phyloP scores from a whole-genome alignment of 2,329 filamentous ascomycete genomes.

The Hypoxylon sp. region DNA sequence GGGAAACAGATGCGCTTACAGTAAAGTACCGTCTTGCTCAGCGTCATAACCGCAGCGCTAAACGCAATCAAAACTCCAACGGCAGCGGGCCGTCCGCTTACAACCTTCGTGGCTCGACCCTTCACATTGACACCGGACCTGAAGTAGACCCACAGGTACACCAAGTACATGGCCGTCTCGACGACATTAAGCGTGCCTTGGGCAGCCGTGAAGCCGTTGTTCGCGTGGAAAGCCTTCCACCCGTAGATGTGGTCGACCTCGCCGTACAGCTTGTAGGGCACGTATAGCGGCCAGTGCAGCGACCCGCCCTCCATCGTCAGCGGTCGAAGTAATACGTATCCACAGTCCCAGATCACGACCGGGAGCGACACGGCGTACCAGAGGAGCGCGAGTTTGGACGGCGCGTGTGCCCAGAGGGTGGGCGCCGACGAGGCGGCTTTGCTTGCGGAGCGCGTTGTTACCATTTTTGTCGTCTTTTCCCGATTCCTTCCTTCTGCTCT shows the following conservation, averaged over 20 bases:
- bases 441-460: slow-evolving; percentile 51
- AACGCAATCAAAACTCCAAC: slow-evolving; percentile 65
- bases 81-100: slow-evolving; percentile 62
- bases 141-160: slow-evolving; percentile 65
- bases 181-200: slow-evolving; percentile 79
- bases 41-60: slow-evolving; percentile 70
- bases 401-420: slow-evolving; percentile 62
- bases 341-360: slow-evolving; percentile 84
- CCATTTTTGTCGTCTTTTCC: slow-evolving; percentile 47
- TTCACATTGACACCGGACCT: slow-evolving; percentile 36
- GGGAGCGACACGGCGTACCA: slow-evolving; percentile 84
- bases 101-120: slow-evolving; percentile 42
- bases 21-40: slow-evolving; percentile 74
- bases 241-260: slow-evolving; percentile 87
- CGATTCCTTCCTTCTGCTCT: background rate
- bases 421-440: slow-evolving; percentile 39
- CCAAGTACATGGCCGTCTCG: slow-evolving; percentile 75
- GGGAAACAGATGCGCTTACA: slow-evolving; percentile 59
- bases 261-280: slow-evolving; percentile 85
- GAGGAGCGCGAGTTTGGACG: slow-evolving; percentile 65
- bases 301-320: slow-evolving; percentile 84
- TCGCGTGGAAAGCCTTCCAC: slow-evolving; percentile 76
- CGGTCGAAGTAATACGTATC: slow-evolving; percentile 85
- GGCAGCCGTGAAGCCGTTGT: slow-evolving; percentile 82
- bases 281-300: slow-evolving; percentile 80